Evolutionary conservation across 176 grass and related monocot genomes (phyloP).

Genomic region (Paspalum notatum): DNA sequence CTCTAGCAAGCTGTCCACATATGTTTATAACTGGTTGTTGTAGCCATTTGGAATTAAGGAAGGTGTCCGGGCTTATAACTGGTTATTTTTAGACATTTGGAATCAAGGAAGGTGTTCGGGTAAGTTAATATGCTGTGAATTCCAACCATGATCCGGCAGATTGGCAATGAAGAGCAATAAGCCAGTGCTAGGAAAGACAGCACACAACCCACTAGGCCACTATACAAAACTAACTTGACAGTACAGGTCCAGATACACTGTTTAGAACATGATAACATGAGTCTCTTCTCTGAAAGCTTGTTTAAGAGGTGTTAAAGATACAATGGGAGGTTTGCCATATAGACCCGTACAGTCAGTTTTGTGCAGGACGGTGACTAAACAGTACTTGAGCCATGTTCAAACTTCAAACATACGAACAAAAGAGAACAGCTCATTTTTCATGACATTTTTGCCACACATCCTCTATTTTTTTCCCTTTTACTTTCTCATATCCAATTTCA

Average conservation of each 20-base stretch:
- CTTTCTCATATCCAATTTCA: constrained; percentile 2
- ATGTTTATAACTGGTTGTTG: constrained; percentile 23
- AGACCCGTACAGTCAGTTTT: background rate
- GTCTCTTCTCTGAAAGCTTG: constrained; percentile 2
- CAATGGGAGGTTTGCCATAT: background rate
- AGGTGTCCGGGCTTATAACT: background rate
- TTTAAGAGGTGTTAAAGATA: constrained; percentile 6
- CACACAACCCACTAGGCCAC: background rate
- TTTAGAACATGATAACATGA: background rate
- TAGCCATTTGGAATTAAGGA: constrained; percentile 24
- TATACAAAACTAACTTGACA: background rate
- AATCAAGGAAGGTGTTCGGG: background rate
- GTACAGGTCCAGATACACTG: background rate
- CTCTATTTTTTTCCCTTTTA: background rate
- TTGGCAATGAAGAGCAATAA: background rate
- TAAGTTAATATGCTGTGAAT: background rate
- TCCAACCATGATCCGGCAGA: background rate
- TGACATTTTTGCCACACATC: background rate
- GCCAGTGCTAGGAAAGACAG: background rate
- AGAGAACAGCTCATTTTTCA: background rate
- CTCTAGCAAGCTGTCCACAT: constrained; percentile 21
- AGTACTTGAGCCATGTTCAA: background rate
- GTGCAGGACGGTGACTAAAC: background rate
- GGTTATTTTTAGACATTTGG: background rate
- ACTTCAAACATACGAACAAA: background rate